Base-by-base conservation (phyloP, 129 eudicot species). In the Deinandra increscens region DNA sequence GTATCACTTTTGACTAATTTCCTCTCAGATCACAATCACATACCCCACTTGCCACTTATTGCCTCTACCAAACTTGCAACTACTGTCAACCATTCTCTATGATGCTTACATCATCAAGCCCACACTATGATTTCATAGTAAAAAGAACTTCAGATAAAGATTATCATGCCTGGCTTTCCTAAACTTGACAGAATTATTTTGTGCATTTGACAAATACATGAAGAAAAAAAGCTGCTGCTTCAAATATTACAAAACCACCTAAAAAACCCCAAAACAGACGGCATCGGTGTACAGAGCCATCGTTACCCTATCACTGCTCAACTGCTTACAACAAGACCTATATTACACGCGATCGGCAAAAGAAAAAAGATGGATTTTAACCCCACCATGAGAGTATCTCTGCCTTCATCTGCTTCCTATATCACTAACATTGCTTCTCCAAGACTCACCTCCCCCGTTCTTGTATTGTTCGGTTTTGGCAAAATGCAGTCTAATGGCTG, bases 401-500 rank as follows among this genome's bases (percentile, higher is more conserved):
- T n/a, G 31, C 14, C 34, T 38, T 51, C 82, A 86, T 79, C 89
- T 86, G 79, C 87, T 84, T 63, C 88, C 93, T 81, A 87, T 58
- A 33, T 84, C 86, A 29, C 81, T 86, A 60, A 44, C 54, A 12
- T 36, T 71, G 51, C 68, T 60, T 29, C 86, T 79, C 98, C 96
- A 84, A 6, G 80, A 19, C 66, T 82, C 95, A 19, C 80, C 82
- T 80, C 70, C 82, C 1, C 66, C 63, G 17, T 73, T 80, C n/a
- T 75, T 78, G 73, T 68, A 80, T 31, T 84, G 86, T 36, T 86
- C 84, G 43, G 84, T 68, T 64, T 75, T 84, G 1, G 91, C 89
- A 76, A 72, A 93, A 19, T 93, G 99, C 93, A 83, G 71, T 75
- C 80, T 85, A 36, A 92, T 78, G 54, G 96, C 98, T 41, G 96